phyloP scores from a whole-genome alignment of 768 basidiomycete genomes.

The Hemileccinum rubropunctum region DNA sequence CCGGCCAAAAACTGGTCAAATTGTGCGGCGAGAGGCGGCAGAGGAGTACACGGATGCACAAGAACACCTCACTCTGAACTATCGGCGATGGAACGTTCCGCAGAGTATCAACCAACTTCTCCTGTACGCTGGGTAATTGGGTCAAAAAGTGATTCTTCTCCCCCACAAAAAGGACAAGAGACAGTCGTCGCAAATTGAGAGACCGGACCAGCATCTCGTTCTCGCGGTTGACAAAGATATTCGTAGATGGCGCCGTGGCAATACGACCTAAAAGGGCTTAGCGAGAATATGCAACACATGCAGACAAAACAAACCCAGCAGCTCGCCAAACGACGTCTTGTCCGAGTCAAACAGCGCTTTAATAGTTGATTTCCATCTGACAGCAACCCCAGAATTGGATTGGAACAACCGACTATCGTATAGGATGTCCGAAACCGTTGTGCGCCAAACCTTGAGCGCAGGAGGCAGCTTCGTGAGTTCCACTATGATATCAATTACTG shows the following conservation, averaged over 20 bases:
- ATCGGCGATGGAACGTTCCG: conserved; percentile 75
- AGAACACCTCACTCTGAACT: conserved; percentile 92
- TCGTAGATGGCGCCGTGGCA: conserved; percentile 83
- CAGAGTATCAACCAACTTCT: conserved; percentile 92
- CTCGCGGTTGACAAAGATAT: conserved; percentile 94
- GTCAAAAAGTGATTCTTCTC: conserved; percentile 91
- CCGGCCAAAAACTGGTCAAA: conserved; percentile 94
- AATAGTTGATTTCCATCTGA: conserved; percentile 75
- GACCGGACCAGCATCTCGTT: conserved; percentile 89
- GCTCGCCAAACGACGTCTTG: conserved; percentile 79
- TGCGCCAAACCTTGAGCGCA: conserved; percentile 82
- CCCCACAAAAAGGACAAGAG: conserved; percentile 80
- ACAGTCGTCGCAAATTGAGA: conserved; percentile 81
- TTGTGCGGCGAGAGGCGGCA: conserved; percentile 91
- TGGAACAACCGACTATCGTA: conserved; percentile 89
- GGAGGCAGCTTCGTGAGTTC: conserved; percentile 79
- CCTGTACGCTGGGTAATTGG: conserved; percentile 91
- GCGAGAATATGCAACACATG: conserved; percentile 23
- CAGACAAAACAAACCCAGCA: conserved; percentile 59
- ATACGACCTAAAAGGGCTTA: conserved; percentile 56
- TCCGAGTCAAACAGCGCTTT: conserved; percentile 82
- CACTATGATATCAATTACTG: conserved; percentile 62
- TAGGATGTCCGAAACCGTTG: conserved; percentile 75
- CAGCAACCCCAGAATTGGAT: conserved; percentile 52
- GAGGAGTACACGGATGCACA: conserved; percentile 87